Conservation (phyloP, 164 flowering plant species). For the Echeveria elegans region DNA sequence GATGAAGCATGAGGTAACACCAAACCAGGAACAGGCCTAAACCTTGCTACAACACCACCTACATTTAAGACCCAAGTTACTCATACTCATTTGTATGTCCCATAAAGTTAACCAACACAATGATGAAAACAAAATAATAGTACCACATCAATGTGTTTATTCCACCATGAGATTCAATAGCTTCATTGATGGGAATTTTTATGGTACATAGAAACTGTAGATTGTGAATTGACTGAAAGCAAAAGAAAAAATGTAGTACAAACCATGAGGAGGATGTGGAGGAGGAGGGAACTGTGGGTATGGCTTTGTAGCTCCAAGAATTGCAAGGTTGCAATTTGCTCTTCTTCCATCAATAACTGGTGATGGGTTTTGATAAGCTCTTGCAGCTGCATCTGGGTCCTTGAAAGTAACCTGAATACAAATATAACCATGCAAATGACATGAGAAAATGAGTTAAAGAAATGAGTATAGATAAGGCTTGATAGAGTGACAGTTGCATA, state of each 20-base stretch:
- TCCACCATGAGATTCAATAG: not conserved
- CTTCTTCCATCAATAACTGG: conserved; percentile 66
- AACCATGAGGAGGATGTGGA: conserved; percentile 14
- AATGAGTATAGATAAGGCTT: not conserved
- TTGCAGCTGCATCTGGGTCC: conserved; percentile 52
- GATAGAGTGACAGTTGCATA: conserved; percentile 24
- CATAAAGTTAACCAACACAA: not conserved
- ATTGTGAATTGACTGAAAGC: not conserved
- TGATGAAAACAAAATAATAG: not conserved
- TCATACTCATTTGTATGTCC: not conserved
- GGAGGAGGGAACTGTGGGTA: conserved; percentile 38
- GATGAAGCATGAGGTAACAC: conserved; percentile 33
- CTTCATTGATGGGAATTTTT: conserved; percentile 8
- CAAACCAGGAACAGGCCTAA: conserved; percentile 31
- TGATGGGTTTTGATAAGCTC: conserved; percentile 59
- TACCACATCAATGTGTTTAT: not conserved
- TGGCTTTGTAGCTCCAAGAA: conserved; percentile 44
- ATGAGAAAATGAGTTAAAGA: not conserved
- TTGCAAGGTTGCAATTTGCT: conserved; percentile 65
- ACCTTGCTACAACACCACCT: conserved; percentile 34
- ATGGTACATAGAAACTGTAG: not conserved
- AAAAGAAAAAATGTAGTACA: not conserved
- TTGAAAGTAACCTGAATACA: conserved; percentile 45
- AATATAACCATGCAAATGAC: not conserved
- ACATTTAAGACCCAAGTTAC: conserved; percentile 1